A percentile compares a stretch with the other conserved stretches of the same genome.
Conservation (phyloP, 345 rosid genomes). For the Euclidium syriacum region DNA sequence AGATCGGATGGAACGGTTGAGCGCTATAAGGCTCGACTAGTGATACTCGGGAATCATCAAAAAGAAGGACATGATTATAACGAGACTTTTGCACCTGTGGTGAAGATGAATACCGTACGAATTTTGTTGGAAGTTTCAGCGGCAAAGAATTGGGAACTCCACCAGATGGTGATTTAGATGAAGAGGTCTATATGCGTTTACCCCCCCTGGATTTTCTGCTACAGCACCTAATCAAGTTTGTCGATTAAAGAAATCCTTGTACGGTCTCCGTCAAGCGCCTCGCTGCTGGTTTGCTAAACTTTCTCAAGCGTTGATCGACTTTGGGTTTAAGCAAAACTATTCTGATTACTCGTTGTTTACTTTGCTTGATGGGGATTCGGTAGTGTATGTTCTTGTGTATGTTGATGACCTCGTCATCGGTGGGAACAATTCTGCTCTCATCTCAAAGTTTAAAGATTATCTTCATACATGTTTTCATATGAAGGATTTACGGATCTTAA, state of each 20-base stretch:
- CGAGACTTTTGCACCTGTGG: neutral
- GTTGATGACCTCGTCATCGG: neutral
- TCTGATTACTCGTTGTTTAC: neutral
- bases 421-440: neutral
- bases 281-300: neutral
- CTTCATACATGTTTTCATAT: neutral
- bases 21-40: neutral
- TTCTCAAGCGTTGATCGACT: neutral
- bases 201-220: neutral
- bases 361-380: neutral
- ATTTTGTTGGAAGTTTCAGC: neutral
- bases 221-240: neutral
- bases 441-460: neutral
- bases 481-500: neutral
- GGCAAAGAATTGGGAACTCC: neutral
- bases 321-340: neutral
- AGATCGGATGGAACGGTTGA: neutral
- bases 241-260: neutral
- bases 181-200: neutral
- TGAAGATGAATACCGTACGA: neutral
- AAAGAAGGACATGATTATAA: neutral
- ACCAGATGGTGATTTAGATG: neutral
- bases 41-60: neutral
- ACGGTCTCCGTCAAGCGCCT: neutral
- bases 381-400: neutral